Conservation (phyloP, 768 basidiomycete species). For the Suillus variegatus region DNA sequence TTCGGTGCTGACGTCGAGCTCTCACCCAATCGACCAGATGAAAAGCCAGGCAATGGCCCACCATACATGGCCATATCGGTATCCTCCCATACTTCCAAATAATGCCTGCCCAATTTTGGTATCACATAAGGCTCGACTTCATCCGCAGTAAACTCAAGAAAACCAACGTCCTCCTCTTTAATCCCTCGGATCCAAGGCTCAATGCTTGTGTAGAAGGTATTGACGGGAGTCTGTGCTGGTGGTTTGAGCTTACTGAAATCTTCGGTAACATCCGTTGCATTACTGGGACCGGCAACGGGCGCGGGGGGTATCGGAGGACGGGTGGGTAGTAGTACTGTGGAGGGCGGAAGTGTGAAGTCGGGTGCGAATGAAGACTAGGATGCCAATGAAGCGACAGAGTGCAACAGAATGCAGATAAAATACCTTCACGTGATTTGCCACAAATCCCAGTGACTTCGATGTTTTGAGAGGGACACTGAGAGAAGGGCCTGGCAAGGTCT, state of each 20-base stretch:
- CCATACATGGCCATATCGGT: slow-evolving; percentile 67
- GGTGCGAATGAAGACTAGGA: slow-evolving; percentile 41
- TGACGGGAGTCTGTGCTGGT: slow-evolving; percentile 67
- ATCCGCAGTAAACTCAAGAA: slow-evolving; percentile 88
- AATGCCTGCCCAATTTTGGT: slow-evolving; percentile 85
- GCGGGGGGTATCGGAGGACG: slow-evolving; percentile 65
- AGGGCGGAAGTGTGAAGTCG: slow-evolving; percentile 62
- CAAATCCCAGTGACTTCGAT: slow-evolving; percentile 50
- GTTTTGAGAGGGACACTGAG: slow-evolving; percentile 51
- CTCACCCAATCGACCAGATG: slow-evolving; percentile 37
- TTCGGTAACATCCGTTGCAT: slow-evolving; percentile 78
- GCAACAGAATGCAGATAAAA: slow-evolving; percentile 13
- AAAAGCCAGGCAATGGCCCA: slow-evolving; percentile 41
- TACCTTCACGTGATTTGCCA: slow-evolving; percentile 54
- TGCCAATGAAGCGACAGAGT: slow-evolving; percentile 15
- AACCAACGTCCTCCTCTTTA: slow-evolving; percentile 94
- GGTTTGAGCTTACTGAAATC: slow-evolving; percentile 87
- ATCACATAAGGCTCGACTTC: slow-evolving; percentile 86
- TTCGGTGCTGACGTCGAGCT: slow-evolving; percentile 49
- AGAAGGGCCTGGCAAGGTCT: slow-evolving; percentile 55
- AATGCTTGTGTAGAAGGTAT: slow-evolving; percentile 84
- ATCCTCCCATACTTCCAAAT: slow-evolving; percentile 91
- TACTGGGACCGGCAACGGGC: slow-evolving; percentile 80
- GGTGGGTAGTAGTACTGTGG: slow-evolving; percentile 51
- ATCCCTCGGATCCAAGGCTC: slow-evolving; percentile 90